These are phyloP conservation scores for Monosporascus sp. DNA, from an alignment of 2,329 filamentous ascomycete genomes.

Conservation along the genomic window DNA sequence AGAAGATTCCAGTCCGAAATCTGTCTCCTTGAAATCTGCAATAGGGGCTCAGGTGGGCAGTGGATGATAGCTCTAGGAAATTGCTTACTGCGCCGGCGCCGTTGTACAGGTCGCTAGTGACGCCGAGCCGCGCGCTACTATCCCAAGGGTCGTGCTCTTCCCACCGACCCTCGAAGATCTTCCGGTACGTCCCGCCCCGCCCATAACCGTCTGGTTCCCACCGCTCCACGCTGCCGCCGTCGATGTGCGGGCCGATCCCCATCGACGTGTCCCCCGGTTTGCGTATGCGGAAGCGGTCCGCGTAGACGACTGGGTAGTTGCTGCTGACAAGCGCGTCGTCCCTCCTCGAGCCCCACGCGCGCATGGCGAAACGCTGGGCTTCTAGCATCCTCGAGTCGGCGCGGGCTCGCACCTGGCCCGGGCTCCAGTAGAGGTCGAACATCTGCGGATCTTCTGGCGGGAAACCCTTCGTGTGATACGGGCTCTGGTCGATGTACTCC, in stretches of 20 bases:
- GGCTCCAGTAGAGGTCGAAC: conserved; percentile 71
- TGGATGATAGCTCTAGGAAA: too few relatives aligned
- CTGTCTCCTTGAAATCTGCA: too few relatives aligned
- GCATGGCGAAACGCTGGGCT: conserved; percentile 58
- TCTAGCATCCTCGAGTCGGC: conserved; percentile 58
- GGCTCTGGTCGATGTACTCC: conserved; percentile 60
- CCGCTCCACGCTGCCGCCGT: conserved; percentile 70
- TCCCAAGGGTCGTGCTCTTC: conserved; percentile 81
- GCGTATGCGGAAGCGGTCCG: conserved; percentile 66
- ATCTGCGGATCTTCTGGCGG: conserved; percentile 61
- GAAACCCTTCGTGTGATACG: conserved; percentile 49
- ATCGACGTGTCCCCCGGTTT: conserved; percentile 64
- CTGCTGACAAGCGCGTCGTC: conserved; percentile 42
- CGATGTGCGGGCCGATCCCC: conserved; percentile 65
- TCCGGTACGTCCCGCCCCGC: conserved; percentile 61
- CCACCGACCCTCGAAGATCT: conserved; percentile 72
- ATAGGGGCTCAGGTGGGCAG: too few relatives aligned
- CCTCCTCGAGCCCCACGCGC: conserved; percentile 53
- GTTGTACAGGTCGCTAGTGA: conserved; percentile 71
- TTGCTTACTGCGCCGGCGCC: conserved; percentile 57
- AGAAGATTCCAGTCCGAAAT: too few relatives aligned
- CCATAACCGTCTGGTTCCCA: conserved; percentile 71
- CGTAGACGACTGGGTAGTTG: conserved; percentile 58
- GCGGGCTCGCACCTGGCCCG: conserved; percentile 61
- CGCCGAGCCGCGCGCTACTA: conserved; percentile 60